Evolutionary conservation across 306 rosid genomes (phyloP).

Genomic region (Prunus mira): DNA sequence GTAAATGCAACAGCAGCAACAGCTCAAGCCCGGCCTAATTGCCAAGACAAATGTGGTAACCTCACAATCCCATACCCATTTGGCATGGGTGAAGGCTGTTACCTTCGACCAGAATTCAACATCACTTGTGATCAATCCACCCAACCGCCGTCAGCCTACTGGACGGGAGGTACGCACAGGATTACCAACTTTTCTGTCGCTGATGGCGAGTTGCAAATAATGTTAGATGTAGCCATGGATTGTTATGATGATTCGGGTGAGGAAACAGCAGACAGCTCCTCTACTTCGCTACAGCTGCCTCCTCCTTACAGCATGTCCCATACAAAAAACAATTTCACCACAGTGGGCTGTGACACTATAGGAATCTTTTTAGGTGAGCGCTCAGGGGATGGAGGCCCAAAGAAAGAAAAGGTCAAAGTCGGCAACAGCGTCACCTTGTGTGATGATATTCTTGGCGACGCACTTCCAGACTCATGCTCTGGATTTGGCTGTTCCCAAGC

Average conservation of each 20-base stretch:
- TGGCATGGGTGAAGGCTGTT: neutral
- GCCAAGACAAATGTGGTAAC: neutral
- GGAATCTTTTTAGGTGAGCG: no score
- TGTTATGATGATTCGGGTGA: neutral
- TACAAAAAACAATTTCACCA: neutral
- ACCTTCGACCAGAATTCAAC: neutral
- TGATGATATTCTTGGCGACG: no score
- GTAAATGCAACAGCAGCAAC: neutral
- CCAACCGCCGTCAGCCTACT: neutral
- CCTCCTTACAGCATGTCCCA: conserved; percentile 4
- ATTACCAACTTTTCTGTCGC: neutral
- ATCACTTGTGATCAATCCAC: neutral
- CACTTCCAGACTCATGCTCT: neutral
- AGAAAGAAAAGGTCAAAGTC: no score
- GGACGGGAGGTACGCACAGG: accelerated
- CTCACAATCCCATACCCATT: conserved; percentile 16
- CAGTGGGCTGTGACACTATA: conserved; percentile 4
- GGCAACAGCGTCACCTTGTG: no score
- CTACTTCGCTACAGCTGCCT: accelerated
- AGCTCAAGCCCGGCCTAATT: conserved; percentile 2
- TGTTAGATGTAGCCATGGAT: neutral
- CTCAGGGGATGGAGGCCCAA: no score
- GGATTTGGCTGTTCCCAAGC: conserved; percentile 19
- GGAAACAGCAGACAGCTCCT: neutral
- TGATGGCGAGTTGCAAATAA: neutral